phyloP scores from a whole-genome alignment of 805 yeast genomes.

The Starmerella bacillaris region DNA sequence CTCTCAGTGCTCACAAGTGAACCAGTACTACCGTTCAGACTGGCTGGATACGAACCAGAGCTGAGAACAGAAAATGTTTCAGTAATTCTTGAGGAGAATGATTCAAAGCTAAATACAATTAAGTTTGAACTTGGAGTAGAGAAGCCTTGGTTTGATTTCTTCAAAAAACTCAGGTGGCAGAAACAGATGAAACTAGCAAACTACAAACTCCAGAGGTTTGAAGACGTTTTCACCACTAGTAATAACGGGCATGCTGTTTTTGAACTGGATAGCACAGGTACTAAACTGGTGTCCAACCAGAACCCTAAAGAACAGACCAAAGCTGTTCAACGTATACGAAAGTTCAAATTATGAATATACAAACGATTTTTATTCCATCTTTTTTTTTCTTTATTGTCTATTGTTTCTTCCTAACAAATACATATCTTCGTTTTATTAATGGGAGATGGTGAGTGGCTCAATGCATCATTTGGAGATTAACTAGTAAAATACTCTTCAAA shows the following conservation, averaged over 20 bases:
- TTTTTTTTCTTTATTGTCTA: too few species aligned
- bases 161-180: conserved; percentile 5
- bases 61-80: background rate
- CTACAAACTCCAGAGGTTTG: conserved; percentile 5
- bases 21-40: conserved; percentile 6
- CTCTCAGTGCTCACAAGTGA: conserved; percentile 5
- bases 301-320: conserved; percentile 1
- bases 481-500: too few species aligned
- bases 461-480: too few species aligned
- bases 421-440: too few species aligned
- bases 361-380: too few species aligned
- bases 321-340: conserved; percentile 1
- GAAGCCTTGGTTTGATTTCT: conserved; percentile 13
- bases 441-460: too few species aligned
- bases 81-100: conserved; percentile 3
- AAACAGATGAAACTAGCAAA: conserved; percentile 6
- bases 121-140: conserved; percentile 7
- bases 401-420: too few species aligned
- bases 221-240: background rate
- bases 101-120: conserved; percentile 1
- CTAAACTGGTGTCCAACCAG: background rate
- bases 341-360: too few species aligned
- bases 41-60: background rate
- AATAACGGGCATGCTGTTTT: background rate
- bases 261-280: background rate